Percentiles rank a stretch among this genome's conserved stretches.
These are phyloP conservation scores for Mollisiaceae sp. DNA, from an alignment of 2,329 filamentous ascomycete species.

Conservation along the genomic window DNA sequence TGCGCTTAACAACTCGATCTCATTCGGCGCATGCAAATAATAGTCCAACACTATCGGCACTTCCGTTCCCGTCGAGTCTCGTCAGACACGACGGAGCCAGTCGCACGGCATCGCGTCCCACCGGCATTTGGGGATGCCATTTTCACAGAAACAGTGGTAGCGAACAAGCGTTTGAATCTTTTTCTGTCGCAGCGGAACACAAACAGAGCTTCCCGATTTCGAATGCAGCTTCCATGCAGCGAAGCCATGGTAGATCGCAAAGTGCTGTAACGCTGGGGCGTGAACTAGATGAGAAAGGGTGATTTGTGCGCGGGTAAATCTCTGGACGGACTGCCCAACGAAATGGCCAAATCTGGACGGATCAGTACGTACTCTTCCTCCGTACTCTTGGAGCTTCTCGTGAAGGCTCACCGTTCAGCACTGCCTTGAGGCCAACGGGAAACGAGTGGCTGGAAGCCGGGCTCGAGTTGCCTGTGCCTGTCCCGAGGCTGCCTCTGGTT, in stretches of 20 bases:
- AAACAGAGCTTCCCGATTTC: neutral
- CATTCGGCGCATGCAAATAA: neutral
- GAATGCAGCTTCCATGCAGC: slow-evolving; percentile 7
- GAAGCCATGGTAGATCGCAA: slow-evolving; percentile 5
- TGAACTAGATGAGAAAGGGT: neutral
- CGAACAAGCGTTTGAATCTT: slow-evolving; percentile 4
- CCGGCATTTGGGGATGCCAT: neutral
- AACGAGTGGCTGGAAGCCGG: neutral
- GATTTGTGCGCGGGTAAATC: neutral
- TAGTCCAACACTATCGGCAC: slow-evolving; percentile 3
- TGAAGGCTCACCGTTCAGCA: neutral
- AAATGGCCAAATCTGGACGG: neutral
- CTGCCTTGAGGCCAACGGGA: neutral
- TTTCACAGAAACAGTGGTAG: slow-evolving; percentile 4
- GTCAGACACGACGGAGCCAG: neutral
- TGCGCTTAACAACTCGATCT: slow-evolving; percentile 7
- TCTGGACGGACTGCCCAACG: neutral
- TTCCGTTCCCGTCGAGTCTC: neutral
- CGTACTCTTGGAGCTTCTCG: neutral
- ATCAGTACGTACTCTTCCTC: neutral
- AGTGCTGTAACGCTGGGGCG: slow-evolving; percentile 1
- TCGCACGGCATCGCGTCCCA: neutral
- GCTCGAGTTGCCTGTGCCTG: neutral
- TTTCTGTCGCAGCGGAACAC: neutral
- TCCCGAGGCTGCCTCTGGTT: neutral